phyloP scores from a whole-genome alignment of 768 basidiomycete species.

The Lentinula raphanica region DNA sequence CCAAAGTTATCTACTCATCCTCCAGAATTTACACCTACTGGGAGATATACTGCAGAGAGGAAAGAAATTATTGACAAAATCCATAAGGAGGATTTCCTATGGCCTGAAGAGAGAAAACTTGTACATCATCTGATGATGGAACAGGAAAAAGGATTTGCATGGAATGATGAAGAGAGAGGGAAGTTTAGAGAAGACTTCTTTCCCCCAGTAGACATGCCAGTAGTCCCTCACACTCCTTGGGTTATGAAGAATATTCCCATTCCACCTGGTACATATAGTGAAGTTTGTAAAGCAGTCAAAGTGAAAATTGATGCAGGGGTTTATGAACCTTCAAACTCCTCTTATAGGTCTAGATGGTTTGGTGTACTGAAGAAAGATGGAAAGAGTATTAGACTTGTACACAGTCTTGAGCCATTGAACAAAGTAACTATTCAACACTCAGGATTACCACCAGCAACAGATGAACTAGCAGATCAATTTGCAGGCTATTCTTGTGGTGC shows the following conservation, averaged over 20 bases:
- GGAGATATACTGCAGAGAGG: conserved; percentile 19
- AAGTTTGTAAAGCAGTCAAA: conserved; percentile 17
- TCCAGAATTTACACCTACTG: conserved; percentile 11
- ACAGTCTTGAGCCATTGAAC: conserved; percentile 34
- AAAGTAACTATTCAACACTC: conserved; percentile 30
- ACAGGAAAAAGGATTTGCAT: conserved; percentile 32
- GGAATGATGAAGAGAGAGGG: conserved; percentile 32
- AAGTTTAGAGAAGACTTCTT: conserved; percentile 21
- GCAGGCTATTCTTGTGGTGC: conserved; percentile 25
- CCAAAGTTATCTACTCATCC: conserved; percentile 10
- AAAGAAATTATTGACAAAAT: conserved; percentile 12
- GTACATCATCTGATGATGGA: conserved; percentile 25
- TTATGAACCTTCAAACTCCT: conserved; percentile 29
- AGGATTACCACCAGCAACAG: conserved; percentile 25
- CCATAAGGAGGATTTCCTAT: conserved; percentile 22
- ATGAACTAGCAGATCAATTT: conserved; percentile 28
- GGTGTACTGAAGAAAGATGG: conserved; percentile 33
- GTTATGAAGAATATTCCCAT: conserved; percentile 23
- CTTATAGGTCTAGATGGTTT: conserved; percentile 31
- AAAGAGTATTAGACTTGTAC: conserved; percentile 27
- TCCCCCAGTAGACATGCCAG: conserved; percentile 28
- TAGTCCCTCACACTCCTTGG: conserved; percentile 30
- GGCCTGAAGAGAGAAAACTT: conserved; percentile 24
- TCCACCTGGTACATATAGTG: conserved; percentile 19
- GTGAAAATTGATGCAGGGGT: conserved; percentile 24